phyloP scores from a whole-genome alignment of 306 rosid genomes.

The Vigna hirtella region DNA sequence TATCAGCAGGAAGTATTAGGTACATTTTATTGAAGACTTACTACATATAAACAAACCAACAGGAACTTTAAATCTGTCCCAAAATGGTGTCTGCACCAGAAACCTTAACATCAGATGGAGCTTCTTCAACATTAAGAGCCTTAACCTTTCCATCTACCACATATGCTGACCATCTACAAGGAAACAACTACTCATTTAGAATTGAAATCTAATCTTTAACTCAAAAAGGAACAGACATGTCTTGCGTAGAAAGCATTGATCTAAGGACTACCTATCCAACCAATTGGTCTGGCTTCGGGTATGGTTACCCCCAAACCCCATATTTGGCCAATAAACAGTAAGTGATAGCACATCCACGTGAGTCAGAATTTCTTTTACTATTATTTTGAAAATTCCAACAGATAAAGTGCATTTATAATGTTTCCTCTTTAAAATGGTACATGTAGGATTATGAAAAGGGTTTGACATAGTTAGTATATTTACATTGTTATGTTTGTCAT shows the following conservation, averaged over 20 bases:
- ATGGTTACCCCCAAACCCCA: not conserved
- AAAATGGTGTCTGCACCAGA: conserved; percentile 86
- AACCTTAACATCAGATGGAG: conserved; percentile 94
- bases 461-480: not conserved
- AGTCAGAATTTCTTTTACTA: not conserved
- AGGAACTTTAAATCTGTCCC: conserved; percentile 69
- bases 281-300: not conserved
- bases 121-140: conserved; percentile 85
- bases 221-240: conserved; percentile 12
- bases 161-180: conserved; percentile 91
- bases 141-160: conserved; percentile 86
- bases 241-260: not conserved
- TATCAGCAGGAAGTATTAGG: conserved; percentile 24
- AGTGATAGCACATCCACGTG: not conserved
- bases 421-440: not conserved
- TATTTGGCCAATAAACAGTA: not conserved
- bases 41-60: conserved; percentile 25
- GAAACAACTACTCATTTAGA: conserved; percentile 37
- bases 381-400: not conserved
- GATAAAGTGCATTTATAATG: not conserved
- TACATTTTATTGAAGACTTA: conserved; percentile 36
- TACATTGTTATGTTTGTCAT: not conserved
- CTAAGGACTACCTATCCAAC: not conserved
- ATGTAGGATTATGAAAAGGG: not conserved
- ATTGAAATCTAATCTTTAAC: conserved; percentile 1